Conservation (phyloP, 2,329 filamentous ascomycete genomes). For the Pseudocercospora musae region DNA sequence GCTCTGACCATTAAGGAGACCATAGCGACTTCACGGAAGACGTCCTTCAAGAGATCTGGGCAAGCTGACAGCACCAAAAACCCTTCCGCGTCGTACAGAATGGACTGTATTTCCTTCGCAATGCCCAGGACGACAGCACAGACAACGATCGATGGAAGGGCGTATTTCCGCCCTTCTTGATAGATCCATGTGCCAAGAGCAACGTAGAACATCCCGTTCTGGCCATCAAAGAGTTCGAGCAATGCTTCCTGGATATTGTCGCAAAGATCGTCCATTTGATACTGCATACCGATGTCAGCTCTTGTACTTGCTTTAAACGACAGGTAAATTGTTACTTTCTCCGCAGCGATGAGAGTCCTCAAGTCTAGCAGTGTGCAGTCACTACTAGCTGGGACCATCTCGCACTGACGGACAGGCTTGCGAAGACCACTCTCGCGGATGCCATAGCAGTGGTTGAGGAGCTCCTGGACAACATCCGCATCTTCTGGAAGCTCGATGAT, state of each 20-base stretch:
- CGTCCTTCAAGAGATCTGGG: background rate
- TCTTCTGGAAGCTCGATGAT: slow-evolving; percentile 1
- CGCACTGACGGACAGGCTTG: background rate
- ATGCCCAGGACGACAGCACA: background rate
- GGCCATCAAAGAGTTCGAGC: background rate
- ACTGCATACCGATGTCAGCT: background rate
- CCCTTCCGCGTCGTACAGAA: background rate
- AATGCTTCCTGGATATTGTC: background rate
- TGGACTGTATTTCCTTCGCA: background rate
- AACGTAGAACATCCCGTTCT: background rate
- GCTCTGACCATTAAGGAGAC: background rate
- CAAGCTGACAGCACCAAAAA: background rate
- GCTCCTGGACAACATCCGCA: background rate
- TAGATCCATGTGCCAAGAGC: background rate
- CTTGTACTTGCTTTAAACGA: background rate
- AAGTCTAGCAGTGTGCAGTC: background rate
- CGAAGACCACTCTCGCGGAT: background rate
- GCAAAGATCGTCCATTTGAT: background rate
- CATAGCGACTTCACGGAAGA: background rate
- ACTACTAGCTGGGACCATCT: too few species aligned
- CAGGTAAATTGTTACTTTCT: background rate
- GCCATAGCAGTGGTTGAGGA: slow-evolving; percentile 5
- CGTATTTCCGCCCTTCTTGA: background rate
- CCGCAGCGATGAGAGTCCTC: background rate
- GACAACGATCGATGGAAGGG: background rate